Evolutionary conservation across 2,329 filamentous ascomycete genomes (phyloP), one percentile per base, ranked within the genome.

Genomic region (Aspergillus sclerotialis): DNA sequence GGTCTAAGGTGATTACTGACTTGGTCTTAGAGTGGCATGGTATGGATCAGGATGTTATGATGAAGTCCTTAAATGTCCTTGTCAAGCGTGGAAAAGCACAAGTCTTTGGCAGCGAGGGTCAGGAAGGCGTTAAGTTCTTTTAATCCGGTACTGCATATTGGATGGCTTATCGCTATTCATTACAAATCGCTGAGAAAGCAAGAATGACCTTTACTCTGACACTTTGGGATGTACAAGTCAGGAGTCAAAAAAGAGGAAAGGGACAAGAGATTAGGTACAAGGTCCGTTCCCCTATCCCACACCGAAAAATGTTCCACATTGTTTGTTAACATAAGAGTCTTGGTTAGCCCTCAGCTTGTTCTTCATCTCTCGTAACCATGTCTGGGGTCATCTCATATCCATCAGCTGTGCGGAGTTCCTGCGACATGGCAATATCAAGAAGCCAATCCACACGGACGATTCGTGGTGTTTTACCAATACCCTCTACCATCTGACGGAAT

Each of bases 51-150:
- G 85, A 88, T 15, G 61, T 94, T 42, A 71, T 98, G 52, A 75
- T 83, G 46, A 88, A 82, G 60, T 82, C 85, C 24, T 70, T 98
- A 31, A 75, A 77, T 40, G 71, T 92, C 32, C 72, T 95, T 31
- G 89, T 94, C 23, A 94, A 93, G 71, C 76, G 82, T 43, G 88
- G 88, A 48, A 94, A 84, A 65, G 90, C 89, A 10, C 90, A 96
- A 62, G 79, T 96, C 16, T 96, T 98, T 65, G 90, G 90, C 21
- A 76, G 78, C 35, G 88, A 90, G 52, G 87, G 90, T 56, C 84
- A 85, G 40, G 78, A 84, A 53, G 92, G 92, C 52, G 87, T 96
- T 45, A 98, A 98, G 68, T 96, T 98, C 68, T 96, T 96, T 58
- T 95, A 68, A 80, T 29, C 26, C 15, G 33, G 37, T 34, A 37